These are phyloP conservation scores for Fraxinus excelsior DNA, from an alignment of 257 asterid species.

Conservation along the genomic window DNA sequence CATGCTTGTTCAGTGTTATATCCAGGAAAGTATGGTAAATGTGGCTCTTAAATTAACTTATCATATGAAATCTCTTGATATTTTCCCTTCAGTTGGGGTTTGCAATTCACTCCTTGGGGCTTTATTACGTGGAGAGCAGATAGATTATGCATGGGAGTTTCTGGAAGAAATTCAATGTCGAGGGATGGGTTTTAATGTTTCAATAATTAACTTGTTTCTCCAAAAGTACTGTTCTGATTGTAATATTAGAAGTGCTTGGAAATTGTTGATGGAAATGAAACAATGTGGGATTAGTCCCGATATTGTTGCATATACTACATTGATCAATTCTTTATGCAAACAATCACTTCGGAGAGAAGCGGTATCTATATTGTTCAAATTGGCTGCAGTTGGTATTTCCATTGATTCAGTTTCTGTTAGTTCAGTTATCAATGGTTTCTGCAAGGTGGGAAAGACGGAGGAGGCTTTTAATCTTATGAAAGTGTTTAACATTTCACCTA, in stretches of 20 bases:
- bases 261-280: constrained; percentile 25
- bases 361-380: constrained; percentile 23
- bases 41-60: constrained; percentile 17
- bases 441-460: constrained; percentile 29
- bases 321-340: constrained; percentile 28
- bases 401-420: constrained; percentile 31
- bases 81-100: constrained; percentile 29
- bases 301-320: constrained; percentile 23
- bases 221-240: constrained; percentile 20
- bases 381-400: constrained; percentile 15
- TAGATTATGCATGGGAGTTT: constrained; percentile 27
- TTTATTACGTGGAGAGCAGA: constrained; percentile 20
- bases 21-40: constrained; percentile 16
- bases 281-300: constrained; percentile 27
- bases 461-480: constrained; percentile 21
- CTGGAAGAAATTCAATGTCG: constrained; percentile 26
- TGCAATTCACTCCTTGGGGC: constrained; percentile 28
- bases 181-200: constrained; percentile 20
- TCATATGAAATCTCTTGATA: constrained; percentile 18
- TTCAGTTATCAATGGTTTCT: constrained; percentile 31
- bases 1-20: constrained; percentile 29
- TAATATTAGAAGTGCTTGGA: constrained; percentile 31
- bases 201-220: constrained; percentile 28
- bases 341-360: constrained; percentile 26
- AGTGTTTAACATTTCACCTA: constrained; percentile 25